Evolutionary conservation across 371 early-diverging fungal genomes (phyloP), one percentile per base, ranked within the genome.

Genomic region (Circinella minor): DNA sequence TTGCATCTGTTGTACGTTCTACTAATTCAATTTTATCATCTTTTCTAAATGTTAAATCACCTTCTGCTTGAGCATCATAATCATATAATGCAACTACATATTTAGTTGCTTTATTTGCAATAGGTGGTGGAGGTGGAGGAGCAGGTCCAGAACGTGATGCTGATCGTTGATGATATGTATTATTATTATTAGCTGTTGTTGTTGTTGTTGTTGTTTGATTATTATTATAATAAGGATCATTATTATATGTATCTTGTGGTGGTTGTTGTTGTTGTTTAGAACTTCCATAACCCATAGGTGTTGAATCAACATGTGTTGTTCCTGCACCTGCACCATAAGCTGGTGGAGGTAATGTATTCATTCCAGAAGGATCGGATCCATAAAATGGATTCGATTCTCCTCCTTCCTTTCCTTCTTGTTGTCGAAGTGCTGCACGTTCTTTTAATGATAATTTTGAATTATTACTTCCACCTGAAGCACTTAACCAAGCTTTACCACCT

Each of bases 81-180:
- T 93, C 91, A 73, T 92, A 93, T 49, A 93, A 69, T 8, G 93
- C 93, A 11, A 81, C 72, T 15, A 83, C 84, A 68, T 79, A 84
- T 37, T 54, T 36, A 3, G n/a, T 47, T 3, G 38, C 61, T 27
- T 62, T 65, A 15, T 38, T 51, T 17, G 69, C 71, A 37, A 60
- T 65, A 15, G 74, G 69, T 13, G 75, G 69, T 0, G 75, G 71
- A 8, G 75, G 69, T 17, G 75, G 69, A 27, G 69, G 68, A 11
- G 70, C 37, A 15, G 74, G 65, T 14, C 46, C 65, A 27, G 63
- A 18, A n/a, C 68, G 47, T 39, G 73, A 65, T 9, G 63, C 48
- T 0, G 66, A 63, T 9, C 63, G 61, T 34, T 68, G 68, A 47
- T 55, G 67, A 68, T 65, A 49, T 14, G 43, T 20, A 10, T 36